phyloP scores from a whole-genome alignment of 192 early-diverging fungal species.

The Coemansia interrupta region DNA sequence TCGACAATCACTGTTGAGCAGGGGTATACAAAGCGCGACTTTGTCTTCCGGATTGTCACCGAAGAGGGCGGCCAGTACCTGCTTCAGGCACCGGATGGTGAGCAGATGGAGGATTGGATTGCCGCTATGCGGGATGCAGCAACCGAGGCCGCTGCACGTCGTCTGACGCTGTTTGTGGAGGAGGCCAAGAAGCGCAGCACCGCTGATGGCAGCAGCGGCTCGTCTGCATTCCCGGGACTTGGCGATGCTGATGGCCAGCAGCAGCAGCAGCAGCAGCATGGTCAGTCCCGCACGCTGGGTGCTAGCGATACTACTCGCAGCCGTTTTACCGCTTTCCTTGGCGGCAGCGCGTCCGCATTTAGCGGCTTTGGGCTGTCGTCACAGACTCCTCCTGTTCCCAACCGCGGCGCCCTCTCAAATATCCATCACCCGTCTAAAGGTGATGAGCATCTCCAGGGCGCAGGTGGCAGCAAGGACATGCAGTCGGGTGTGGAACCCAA shows the following conservation, averaged over 20 bases:
- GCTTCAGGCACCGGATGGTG: conserved; percentile 61
- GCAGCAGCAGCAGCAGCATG: conserved; percentile 6
- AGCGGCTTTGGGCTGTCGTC: conserved; percentile 31
- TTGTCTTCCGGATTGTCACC: conserved; percentile 74
- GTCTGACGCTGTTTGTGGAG: conserved; percentile 64
- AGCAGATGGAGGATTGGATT: conserved; percentile 76
- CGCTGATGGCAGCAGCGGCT: conserved; percentile 7
- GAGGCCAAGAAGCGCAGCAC: conserved; percentile 55
- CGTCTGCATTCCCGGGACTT: background rate
- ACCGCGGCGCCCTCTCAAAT: conserved; percentile 18
- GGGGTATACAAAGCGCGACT: conserved; percentile 64
- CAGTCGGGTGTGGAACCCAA: conserved; percentile 42
- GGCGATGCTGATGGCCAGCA: conserved; percentile 8
- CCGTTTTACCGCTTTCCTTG: conserved; percentile 48
- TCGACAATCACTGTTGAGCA: conserved; percentile 66
- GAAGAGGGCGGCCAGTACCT: conserved; percentile 78
- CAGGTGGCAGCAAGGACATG: background rate
- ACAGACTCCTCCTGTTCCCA: conserved; percentile 25
- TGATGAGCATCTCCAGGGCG: background rate
- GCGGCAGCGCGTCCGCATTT: conserved; percentile 38
- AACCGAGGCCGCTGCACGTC: conserved; percentile 65
- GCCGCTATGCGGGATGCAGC: conserved; percentile 63
- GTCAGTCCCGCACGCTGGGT: conserved; percentile 7
- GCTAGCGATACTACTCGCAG: conserved; percentile 43
- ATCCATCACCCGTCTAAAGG: conserved; percentile 11